Evolutionary conservation across 1,284 basidiomycete species (phyloP).

Genomic region (Ceratobasidium sp.): DNA sequence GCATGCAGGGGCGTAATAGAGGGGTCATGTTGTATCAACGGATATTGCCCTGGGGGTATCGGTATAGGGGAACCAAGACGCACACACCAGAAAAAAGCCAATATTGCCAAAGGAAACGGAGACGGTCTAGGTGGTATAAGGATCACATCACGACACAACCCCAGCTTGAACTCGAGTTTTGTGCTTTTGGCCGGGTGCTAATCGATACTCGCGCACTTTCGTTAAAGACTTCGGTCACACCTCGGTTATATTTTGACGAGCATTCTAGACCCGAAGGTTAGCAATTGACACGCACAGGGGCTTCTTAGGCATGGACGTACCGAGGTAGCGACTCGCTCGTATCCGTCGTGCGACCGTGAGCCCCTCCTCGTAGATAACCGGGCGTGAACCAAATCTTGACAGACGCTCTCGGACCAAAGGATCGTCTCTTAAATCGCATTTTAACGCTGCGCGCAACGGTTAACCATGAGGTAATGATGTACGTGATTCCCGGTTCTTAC

Average conservation of each 20-base stretch:
- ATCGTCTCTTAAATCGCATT: conserved; percentile 92
- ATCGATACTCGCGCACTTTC: conserved; percentile 86
- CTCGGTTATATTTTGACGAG: conserved; percentile 93
- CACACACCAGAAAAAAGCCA: conserved; percentile 11
- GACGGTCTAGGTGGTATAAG: not conserved
- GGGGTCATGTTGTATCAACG: not conserved
- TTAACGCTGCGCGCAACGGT: conserved; percentile 66
- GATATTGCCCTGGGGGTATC: conserved; percentile 20
- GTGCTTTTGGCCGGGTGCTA: conserved; percentile 70
- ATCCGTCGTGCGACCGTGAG: conserved; percentile 85
- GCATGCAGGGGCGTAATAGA: no score
- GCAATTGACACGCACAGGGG: not conserved
- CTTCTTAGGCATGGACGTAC: conserved; percentile 56
- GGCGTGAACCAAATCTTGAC: conserved; percentile 66
- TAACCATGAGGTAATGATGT: not conserved
- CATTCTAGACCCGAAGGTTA: conserved; percentile 66
- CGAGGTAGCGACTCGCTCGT: conserved; percentile 88
- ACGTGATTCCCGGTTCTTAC: conserved; percentile 55
- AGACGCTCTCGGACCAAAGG: conserved; percentile 68
- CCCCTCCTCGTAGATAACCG: conserved; percentile 89
- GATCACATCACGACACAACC: conserved; percentile 33
- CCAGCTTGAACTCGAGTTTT: conserved; percentile 49
- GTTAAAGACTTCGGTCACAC: conserved; percentile 88
- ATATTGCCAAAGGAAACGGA: conserved; percentile 9
- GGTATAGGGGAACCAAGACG: conserved; percentile 11